Percentiles rank a stretch among this genome's conserved stretches.
Conservation (phyloP, 2,329 filamentous ascomycete species). For the Colletotrichum gigasporum region DNA sequence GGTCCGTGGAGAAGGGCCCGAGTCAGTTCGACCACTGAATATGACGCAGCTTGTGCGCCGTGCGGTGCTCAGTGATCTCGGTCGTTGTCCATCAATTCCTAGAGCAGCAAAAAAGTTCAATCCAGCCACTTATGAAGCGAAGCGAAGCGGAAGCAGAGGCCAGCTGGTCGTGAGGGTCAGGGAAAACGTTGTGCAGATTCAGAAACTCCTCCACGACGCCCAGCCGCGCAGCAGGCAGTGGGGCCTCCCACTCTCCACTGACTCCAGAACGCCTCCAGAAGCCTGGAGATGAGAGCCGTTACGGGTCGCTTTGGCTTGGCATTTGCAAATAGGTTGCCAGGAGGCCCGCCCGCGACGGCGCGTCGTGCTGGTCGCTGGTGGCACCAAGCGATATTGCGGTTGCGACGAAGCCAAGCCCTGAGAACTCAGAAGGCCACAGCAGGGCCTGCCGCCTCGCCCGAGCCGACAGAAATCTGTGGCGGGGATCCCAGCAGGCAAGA, state of each 20-base stretch:
- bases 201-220: constrained; percentile 14
- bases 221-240: not conserved
- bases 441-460: constrained; percentile 22
- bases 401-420: constrained; percentile 10
- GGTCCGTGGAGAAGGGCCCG: constrained; percentile 11
- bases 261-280: constrained; percentile 29
- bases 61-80: constrained; percentile 2
- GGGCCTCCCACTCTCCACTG: constrained; percentile 9
- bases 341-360: constrained; percentile 19
- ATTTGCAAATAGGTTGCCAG: constrained; percentile 26
- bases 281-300: constrained; percentile 19
- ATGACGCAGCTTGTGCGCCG: constrained; percentile 24
- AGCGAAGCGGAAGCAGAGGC: constrained; percentile 13
- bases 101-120: not conserved
- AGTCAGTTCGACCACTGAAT: constrained; percentile 23
- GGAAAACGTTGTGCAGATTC: constrained; percentile 16
- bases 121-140: constrained; percentile 14
- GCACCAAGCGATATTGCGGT: constrained; percentile 5
- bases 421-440: too few relatives aligned
- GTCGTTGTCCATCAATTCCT: constrained; percentile 23
- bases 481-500: constrained; percentile 18
- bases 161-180: constrained; percentile 10
- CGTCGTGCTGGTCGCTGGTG: constrained; percentile 1
- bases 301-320: constrained; percentile 18
- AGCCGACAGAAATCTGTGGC: constrained; percentile 9